Conservation (phyloP, 129 eudicot genomes). For the Ambrosia trifida region DNA sequence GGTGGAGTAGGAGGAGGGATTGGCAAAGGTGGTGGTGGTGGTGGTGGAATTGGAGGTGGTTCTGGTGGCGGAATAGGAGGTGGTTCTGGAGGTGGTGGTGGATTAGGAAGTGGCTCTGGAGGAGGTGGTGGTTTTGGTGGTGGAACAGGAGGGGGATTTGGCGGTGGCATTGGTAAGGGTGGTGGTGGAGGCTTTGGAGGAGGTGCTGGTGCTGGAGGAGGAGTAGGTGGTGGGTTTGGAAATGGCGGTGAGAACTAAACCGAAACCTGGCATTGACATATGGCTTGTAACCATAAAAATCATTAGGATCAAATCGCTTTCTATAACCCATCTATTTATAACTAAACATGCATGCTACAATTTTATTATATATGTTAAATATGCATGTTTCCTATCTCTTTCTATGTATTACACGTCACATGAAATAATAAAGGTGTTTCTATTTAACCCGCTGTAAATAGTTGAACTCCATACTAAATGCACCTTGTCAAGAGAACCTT, state of each 20-base stretch:
- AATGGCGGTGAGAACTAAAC: constrained; percentile 5
- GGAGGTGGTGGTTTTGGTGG: constrained; percentile 15
- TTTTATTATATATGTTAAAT: neutral
- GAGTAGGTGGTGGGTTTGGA: constrained; percentile 5
- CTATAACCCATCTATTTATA: neutral
- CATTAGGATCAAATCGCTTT: neutral
- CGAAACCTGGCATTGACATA: neutral
- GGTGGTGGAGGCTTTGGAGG: constrained; percentile 14
- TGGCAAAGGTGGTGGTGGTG: constrained; percentile 18
- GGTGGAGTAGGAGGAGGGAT: no score
- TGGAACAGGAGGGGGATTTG: constrained; percentile 12
- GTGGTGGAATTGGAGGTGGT: neutral
- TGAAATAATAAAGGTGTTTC: neutral
- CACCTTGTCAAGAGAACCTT: neutral
- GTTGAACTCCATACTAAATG: neutral
- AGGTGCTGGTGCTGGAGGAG: neutral
- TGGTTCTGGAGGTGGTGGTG: neutral
- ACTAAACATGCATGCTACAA: neutral
- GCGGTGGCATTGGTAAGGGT: constrained; percentile 13
- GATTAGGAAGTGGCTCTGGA: neutral
- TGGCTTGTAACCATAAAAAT: neutral
- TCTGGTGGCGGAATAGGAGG: constrained; percentile 9
- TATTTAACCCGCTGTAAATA: neutral
- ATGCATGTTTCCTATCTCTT: neutral
- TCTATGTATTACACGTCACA: neutral